Conservation (phyloP, 1,284 basidiomycete species). For the Ceratobasidium sp. region DNA sequence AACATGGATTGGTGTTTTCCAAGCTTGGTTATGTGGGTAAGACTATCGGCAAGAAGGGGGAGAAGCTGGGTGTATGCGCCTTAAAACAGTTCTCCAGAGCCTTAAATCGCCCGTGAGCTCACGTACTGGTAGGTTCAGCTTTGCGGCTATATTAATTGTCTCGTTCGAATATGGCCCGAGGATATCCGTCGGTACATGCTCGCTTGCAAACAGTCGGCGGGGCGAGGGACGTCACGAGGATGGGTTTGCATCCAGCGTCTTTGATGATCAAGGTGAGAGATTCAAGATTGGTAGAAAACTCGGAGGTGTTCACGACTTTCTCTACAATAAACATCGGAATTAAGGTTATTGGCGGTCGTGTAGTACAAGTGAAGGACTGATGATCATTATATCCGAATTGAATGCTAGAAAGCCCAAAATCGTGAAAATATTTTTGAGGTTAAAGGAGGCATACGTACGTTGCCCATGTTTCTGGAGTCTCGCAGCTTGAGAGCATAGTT, state of each 20-base stretch:
- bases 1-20: constrained; percentile 39
- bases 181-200: constrained; percentile 34
- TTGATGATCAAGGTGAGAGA: constrained; percentile 25
- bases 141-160: constrained; percentile 36
- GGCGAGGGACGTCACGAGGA: constrained; percentile 40
- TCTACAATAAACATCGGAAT: not conserved
- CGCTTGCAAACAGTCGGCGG: constrained; percentile 28
- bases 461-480: constrained; percentile 33
- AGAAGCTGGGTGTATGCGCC: constrained; percentile 32
- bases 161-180: constrained; percentile 42
- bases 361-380: not conserved
- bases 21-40: constrained; percentile 33
- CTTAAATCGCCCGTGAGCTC: not conserved
- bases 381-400: constrained; percentile 40
- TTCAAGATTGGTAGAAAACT: constrained; percentile 41
- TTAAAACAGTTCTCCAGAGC: not conserved
- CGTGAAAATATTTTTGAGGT: not conserved
- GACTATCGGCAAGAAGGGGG: constrained; percentile 35
- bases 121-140: constrained; percentile 31
- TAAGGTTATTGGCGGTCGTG: not conserved
- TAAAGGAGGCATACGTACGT: constrained; percentile 17
- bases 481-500: constrained; percentile 43
- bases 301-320: constrained; percentile 42
- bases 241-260: constrained; percentile 35
- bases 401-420: not conserved